Evolutionary conservation across 345 rosid species (phyloP), one percentile per base, ranked within the genome.

Genomic region (Eucalyptus melliodora): DNA sequence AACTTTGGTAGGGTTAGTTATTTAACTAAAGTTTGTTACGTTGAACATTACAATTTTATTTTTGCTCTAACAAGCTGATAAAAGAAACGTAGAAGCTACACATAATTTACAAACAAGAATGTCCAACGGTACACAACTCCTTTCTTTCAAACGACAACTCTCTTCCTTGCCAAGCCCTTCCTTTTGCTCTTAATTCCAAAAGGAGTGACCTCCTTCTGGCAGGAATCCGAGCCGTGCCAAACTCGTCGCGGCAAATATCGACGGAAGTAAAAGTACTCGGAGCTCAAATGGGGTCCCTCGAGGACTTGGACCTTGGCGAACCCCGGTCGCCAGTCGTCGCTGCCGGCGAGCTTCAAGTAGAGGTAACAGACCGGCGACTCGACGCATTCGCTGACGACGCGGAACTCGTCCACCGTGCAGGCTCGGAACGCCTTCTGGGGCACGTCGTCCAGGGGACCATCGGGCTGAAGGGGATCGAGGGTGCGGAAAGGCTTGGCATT

Each of bases 251-350:
- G 95, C 90, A 94, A 49, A 83, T 86, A 94, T 44, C 93, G 88
- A 24, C 94, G 93, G 60, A 95, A 94, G 89, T 91, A 92, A 89
- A 94, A 93, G 42, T 91, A 88, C 17, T 89, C 81, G 4, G 95
- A 93, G 90, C 92, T 90, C 26, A 92, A 90, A 55, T 50, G 91
- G 50, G 56, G 89, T 89, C 50, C 90, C 72, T 90, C 93, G 16
- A 92, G 19, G 51, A 89, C 91, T 69, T 88, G 87, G 86, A 95
- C 90, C n/a, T 90, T 92, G 1, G 92, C 94, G 59, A 90, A 93
- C 24, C 96, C 93, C 6, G 95, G 95, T 19, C 94, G 87, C 96
- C 96, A 95, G 40, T 94, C 94, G 72, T 94, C 96, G 7, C 81
- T 55, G 9, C 94, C 94, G 1, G 19, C 86, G 86, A 91, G 80